These are phyloP conservation scores for Verticillium isaacii DNA, from an alignment of 2,329 filamentous ascomycete species.

Conservation along the genomic window DNA sequence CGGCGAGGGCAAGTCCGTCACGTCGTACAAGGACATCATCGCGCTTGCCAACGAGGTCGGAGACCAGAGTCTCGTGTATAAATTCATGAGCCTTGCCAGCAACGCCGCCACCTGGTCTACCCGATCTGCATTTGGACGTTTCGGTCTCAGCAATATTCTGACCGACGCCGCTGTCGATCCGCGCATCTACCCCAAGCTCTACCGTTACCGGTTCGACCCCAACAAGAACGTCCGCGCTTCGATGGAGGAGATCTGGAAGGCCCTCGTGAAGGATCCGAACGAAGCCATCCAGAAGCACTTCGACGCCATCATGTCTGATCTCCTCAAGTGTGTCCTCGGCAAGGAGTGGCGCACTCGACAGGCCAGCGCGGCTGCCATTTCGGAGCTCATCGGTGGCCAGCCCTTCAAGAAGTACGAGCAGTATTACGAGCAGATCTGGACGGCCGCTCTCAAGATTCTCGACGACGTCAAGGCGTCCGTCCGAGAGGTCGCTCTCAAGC, in stretches of 20 bases:
- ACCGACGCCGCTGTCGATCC: constrained; percentile 85
- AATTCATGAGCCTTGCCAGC: constrained; percentile 95
- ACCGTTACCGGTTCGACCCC: constrained; percentile 90
- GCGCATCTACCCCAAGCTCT: constrained; percentile 93
- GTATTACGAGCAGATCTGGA: constrained; percentile 83
- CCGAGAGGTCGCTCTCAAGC: constrained; percentile 69
- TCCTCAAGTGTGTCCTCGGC: constrained; percentile 79
- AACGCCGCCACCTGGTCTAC: constrained; percentile 97
- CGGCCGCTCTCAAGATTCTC: constrained; percentile 79
- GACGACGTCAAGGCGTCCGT: constrained; percentile 96
- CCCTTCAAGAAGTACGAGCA: constrained; percentile 73
- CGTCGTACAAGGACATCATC: constrained; percentile 97
- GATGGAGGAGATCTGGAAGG: constrained; percentile 98
- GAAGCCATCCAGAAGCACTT: constrained; percentile 76
- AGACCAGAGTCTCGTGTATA: constrained; percentile 93
- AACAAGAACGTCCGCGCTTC: constrained; percentile 88
- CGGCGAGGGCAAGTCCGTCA: constrained; percentile 82
- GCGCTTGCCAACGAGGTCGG: constrained; percentile 93
- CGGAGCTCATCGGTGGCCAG: constrained; percentile 80
- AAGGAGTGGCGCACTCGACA: constrained; percentile 92
- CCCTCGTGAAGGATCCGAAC: constrained; percentile 84
- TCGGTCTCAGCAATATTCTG: constrained; percentile 87
- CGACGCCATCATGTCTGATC: constrained; percentile 81
- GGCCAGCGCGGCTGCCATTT: constrained; percentile 85
- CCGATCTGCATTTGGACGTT: constrained; percentile 90